Evolutionary conservation across 495 filamentous ascomycete species (phyloP), one percentile per base, ranked within the genome.

Genomic region (Annulohypoxylon nitens): DNA sequence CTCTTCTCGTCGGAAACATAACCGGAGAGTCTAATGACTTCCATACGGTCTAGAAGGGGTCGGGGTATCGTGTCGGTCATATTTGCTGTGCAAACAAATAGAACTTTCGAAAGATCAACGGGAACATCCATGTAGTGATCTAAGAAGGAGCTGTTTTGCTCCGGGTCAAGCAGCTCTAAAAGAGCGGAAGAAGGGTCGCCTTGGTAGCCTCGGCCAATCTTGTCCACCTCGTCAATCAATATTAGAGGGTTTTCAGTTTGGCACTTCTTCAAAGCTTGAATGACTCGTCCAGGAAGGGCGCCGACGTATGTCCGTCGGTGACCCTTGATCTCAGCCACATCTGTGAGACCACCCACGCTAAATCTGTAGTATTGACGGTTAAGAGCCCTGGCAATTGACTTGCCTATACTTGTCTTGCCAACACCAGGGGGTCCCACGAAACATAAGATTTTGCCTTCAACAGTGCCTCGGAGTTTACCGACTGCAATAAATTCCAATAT

Each of bases 101-200:
- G 89, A 5, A 99, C 97, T 84, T 97, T 98, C 50, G 94, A 97
- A 41, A 99, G 87, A 81, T 99, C 96, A 33, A 99, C 95, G 5
- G 97, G 97, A 0, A 99, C 94, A 82, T 99, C 97, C 90, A 99
- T 92, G 80, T 99, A 99, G 78, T 99, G 96, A 74, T 99, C 97
- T 57, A 99, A 81, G 87, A 99, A 99, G 33, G 93, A 97, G 77
- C 87, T 93, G 82, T 99, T 99, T 78, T 99, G 97, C 81, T 98
- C 97, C 0, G 97, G 97, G 74, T 99, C 97, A 33, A 99, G 89
- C 36, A 99, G 84, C 77, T 99, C 97, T 12, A 99, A 87, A 54
- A 99, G 86, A 36, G 97, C 96, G 43, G 95, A 98, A 2, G 97
- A 93, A 18, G 97, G 97, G 71, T 99, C 97, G 60, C 97, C 97